phyloP scores from a whole-genome alignment of 208 protist genomes.

The Trypanosoma lewisi region DNA sequence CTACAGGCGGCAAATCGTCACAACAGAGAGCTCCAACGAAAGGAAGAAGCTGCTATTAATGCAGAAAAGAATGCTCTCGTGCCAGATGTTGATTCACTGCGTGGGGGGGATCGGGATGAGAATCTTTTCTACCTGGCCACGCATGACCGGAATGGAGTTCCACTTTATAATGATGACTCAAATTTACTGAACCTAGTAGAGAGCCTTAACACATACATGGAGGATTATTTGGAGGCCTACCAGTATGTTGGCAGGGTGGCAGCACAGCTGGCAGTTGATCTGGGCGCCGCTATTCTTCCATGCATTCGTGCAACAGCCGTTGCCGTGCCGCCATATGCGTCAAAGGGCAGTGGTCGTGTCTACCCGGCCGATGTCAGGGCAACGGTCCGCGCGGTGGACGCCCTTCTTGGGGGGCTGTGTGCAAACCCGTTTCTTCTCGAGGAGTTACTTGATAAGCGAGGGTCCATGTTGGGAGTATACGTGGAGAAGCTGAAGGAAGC shows the following conservation, averaged over 20 bases:
- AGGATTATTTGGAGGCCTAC: conserved; percentile 39
- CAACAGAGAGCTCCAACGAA: conserved; percentile 13
- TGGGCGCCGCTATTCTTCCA: conserved; percentile 31
- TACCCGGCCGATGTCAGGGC: conserved; percentile 5
- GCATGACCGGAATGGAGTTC: conserved; percentile 6
- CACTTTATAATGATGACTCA: conserved; percentile 27
- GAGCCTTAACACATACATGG: conserved; percentile 44
- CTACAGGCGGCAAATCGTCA: conserved; percentile 11
- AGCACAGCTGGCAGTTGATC: conserved; percentile 41
- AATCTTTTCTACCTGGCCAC: conserved; percentile 35
- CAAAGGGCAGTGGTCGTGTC: conserved; percentile 5
- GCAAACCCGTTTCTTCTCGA: conserved; percentile 36
- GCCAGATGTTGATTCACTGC: conserved; percentile 5
- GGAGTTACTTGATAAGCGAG: conserved; percentile 23
- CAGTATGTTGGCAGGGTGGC: conserved; percentile 31
- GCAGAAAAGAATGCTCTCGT: conserved; percentile 12
- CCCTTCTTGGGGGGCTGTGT: conserved; percentile 36
- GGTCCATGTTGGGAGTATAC: conserved; percentile 25
- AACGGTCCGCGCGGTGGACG: conserved; percentile 23
- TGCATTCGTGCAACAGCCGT: conserved; percentile 23
- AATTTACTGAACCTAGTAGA: conserved; percentile 25
- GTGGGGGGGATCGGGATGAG: background rate
- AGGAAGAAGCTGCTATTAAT: conserved; percentile 1
- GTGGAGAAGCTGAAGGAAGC: conserved; percentile 23
- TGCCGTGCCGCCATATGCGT: conserved; percentile 6